Evolutionary conservation across 2,329 filamentous ascomycete species (phyloP).

Genomic region (Beauveria pseudobassiana): DNA sequence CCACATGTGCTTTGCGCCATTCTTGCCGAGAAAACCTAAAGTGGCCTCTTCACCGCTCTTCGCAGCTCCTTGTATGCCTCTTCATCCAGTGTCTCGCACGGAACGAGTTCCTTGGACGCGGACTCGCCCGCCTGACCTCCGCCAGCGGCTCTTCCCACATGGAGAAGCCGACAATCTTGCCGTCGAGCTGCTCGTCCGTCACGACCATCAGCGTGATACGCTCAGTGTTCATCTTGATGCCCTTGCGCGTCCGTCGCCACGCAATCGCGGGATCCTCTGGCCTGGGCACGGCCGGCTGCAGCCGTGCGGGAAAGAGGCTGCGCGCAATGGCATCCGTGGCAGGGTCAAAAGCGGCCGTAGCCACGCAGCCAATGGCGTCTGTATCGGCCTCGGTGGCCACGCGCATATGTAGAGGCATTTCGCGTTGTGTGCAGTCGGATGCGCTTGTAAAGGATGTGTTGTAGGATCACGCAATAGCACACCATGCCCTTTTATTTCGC

Average conservation of each 20-base stretch:
- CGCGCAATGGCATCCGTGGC: conserved; percentile 14
- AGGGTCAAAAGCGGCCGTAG: conserved; percentile 18
- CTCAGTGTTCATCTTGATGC: conserved; percentile 9
- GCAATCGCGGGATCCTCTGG: conserved; percentile 3
- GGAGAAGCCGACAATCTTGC: conserved; percentile 15
- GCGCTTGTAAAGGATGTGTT: neutral
- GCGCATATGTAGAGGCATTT: conserved; percentile 20
- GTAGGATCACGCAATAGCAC: neutral
- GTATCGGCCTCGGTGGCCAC: conserved; percentile 19
- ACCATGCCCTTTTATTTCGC: neutral
- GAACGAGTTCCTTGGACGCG: neutral
- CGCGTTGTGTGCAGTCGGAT: neutral
- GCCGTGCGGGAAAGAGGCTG: conserved; percentile 13
- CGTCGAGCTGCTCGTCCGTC: conserved; percentile 12
- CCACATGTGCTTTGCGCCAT: conserved; percentile 13
- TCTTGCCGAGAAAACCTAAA: conserved; percentile 13
- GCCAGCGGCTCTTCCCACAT: conserved; percentile 15
- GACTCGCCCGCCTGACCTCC: conserved; percentile 7
- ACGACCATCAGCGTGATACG: conserved; percentile 16
- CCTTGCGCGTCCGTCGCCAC: conserved; percentile 15
- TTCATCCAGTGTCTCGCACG: conserved; percentile 13
- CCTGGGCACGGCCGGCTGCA: conserved; percentile 6
- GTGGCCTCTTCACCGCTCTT: conserved; percentile 3
- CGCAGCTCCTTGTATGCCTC: conserved; percentile 13
- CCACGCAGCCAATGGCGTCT: conserved; percentile 19